phyloP scores from a whole-genome alignment of 1,284 basidiomycete genomes.

The Volvariella surrecta region DNA sequence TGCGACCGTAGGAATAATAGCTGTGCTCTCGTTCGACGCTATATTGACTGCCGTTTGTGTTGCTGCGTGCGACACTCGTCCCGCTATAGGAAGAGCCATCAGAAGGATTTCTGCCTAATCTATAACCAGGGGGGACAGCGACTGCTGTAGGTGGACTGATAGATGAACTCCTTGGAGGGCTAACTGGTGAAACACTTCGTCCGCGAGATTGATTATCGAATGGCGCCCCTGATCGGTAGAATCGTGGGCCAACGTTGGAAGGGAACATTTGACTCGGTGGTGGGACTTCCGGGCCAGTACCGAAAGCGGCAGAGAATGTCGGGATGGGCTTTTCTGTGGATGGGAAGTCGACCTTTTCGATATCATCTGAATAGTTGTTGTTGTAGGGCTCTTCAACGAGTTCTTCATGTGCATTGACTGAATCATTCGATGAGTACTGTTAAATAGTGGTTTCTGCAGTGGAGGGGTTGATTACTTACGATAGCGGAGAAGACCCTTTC shows the following conservation, averaged over 20 bases:
- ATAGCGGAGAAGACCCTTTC: conserved; percentile 59
- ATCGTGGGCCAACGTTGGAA: conserved; percentile 38
- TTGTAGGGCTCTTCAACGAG: conserved; percentile 36
- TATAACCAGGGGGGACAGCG: neutral
- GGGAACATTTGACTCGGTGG: conserved; percentile 31
- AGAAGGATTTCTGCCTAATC: neutral
- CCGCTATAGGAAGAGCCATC: neutral
- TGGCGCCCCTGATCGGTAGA: conserved; percentile 33
- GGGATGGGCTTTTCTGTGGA: conserved; percentile 41
- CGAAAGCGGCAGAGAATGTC: conserved; percentile 45
- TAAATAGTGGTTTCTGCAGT: neutral
- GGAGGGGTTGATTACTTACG: conserved; percentile 38
- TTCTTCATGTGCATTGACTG: conserved; percentile 51
- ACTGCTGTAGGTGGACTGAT: conserved; percentile 6
- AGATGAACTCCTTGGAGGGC: conserved; percentile 15
- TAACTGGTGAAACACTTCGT: conserved; percentile 3
- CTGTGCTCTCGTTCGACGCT: conserved; percentile 23
- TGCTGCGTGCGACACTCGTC: neutral
- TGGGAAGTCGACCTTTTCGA: conserved; percentile 64
- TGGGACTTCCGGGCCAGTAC: conserved; percentile 27
- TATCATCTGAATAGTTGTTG: conserved; percentile 24
- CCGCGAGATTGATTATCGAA: conserved; percentile 21
- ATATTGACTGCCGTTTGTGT: neutral
- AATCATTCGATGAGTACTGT: conserved; percentile 7
- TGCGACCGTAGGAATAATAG: too few species aligned